Conservation (phyloP, 2,329 filamentous ascomycete species). For the Beauveria sp. region DNA sequence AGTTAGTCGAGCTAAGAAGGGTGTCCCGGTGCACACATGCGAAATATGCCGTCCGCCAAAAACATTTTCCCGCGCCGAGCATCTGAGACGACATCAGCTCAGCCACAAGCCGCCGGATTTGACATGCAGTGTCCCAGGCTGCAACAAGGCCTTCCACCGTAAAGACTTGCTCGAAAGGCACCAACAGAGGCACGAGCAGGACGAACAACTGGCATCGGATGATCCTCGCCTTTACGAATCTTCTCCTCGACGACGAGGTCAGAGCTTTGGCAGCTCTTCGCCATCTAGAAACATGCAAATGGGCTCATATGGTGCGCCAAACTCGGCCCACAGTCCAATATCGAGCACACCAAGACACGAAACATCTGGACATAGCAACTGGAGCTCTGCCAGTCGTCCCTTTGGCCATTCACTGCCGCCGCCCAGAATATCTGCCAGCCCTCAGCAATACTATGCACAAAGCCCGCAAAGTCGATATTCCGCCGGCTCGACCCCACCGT, state of each 20-base stretch:
- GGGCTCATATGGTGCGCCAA: neutral
- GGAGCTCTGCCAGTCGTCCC: conserved; percentile 2
- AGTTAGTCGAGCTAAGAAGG: conserved; percentile 50
- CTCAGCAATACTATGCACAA: conserved; percentile 6
- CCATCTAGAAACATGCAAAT: conserved; percentile 17
- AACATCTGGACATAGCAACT: neutral
- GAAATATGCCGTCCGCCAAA: conserved; percentile 44
- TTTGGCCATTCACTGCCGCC: conserved; percentile 9
- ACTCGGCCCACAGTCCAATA: conserved; percentile 4
- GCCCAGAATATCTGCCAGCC: conserved; percentile 3
- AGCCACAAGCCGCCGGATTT: conserved; percentile 49
- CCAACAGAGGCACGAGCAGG: conserved; percentile 34
- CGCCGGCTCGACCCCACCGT: neutral
- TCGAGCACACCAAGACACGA: conserved; percentile 11
- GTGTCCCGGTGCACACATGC: conserved; percentile 49
- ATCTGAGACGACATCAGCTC: conserved; percentile 55
- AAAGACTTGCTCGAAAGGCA: conserved; percentile 54
- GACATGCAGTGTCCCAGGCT: conserved; percentile 44
- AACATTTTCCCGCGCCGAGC: conserved; percentile 56
- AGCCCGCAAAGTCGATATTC: conserved; percentile 4
- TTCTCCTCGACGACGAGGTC: neutral
- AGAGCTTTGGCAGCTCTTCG: conserved; percentile 13
- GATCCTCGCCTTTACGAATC: neutral
- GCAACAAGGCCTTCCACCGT: conserved; percentile 50
- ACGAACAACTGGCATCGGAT: conserved; percentile 21